phyloP scores from a whole-genome alignment of 208 protist species.

The Leptomonas seymouri region DNA sequence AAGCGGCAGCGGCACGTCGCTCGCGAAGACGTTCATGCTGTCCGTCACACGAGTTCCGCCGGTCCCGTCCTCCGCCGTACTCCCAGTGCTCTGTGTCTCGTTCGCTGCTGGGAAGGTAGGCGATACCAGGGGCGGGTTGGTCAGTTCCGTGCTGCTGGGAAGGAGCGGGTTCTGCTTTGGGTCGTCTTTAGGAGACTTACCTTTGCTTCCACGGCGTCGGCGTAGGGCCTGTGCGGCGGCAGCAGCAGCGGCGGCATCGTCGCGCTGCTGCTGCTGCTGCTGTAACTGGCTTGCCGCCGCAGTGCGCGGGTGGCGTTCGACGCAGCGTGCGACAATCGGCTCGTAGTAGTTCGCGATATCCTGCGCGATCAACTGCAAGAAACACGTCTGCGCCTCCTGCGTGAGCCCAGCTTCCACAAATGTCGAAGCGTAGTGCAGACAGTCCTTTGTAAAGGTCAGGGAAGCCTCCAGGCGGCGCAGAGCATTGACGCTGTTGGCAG shows the following conservation, averaged over 20 bases:
- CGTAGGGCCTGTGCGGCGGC: neutral
- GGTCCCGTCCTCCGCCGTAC: neutral
- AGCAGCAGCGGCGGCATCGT: neutral
- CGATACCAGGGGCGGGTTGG: neutral
- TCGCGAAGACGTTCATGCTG: conserved; percentile 15
- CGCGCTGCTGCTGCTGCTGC: conserved; percentile 1
- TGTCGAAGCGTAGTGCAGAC: conserved; percentile 21
- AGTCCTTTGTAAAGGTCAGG: conserved; percentile 21
- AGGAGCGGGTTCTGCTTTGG: conserved; percentile 4
- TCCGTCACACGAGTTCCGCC: conserved; percentile 13
- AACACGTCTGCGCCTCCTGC: conserved; percentile 29
- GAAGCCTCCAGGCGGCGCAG: conserved; percentile 31
- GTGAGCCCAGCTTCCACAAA: conserved; percentile 29
- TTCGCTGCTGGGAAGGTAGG: neutral
- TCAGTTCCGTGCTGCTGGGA: neutral
- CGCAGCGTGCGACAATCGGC: conserved; percentile 22
- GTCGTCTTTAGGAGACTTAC: neutral
- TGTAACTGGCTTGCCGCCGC: neutral
- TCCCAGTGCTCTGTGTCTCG: neutral
- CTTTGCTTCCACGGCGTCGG: conserved; percentile 10
- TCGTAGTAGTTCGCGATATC: conserved; percentile 28
- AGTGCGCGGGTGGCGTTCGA: conserved; percentile 17
- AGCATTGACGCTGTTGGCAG: conserved; percentile 2
- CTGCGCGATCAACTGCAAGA: conserved; percentile 29
- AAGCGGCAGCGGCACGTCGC: conserved; percentile 45